Base-by-base conservation (phyloP, 192 early-diverging fungal species). In the Backusella liffmaniae region DNA sequence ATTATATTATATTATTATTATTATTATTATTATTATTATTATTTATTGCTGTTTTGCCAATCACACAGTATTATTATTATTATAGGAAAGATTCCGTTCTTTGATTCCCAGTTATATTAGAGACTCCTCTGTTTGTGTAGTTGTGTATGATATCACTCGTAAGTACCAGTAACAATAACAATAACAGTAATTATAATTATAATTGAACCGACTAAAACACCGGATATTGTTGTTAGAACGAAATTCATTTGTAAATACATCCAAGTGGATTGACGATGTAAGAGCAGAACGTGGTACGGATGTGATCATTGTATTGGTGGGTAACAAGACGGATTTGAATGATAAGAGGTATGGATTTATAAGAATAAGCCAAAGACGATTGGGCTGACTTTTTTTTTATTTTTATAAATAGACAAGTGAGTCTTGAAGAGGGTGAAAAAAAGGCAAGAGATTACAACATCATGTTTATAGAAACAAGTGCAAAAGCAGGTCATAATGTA, bases 201-300 rank as follows among this genome's bases (percentile, higher is more conserved):
- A 34, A 39, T 21, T 53, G 8, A 37, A 16, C 21, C 21, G 53
- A 73, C 26, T 49, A 3, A 42, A 2, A 69, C 36, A 51, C 56
- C 21, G 56, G 12, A 12, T 12, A 29, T 29, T 26, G 26, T 23
- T 21, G 10, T 62, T 82, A 97, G 95, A 95, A 87, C 91, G 96
- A 59, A 94, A 94, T 79, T 98, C 97, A 13, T 99, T 99, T 87
- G 86, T 90, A 80, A 97, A 98, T 87, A 98, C 97, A 21, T 87
- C 92, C 66, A 99, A 98, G 80, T 99, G 98, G 98, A 95, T 99
- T 72, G 98, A 99, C 74, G 97, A 99, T 86, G 97, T 99, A n/a
- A 93, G 97, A 15, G 96, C 96, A 30, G 98, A 99, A 88, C 93
- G 98, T 70, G 98, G 98, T n/a, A 92, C 93, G 77, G 97, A 99